Base-by-base conservation (phyloP, 305 asterid species). In the Petunia hybrid region DNA sequence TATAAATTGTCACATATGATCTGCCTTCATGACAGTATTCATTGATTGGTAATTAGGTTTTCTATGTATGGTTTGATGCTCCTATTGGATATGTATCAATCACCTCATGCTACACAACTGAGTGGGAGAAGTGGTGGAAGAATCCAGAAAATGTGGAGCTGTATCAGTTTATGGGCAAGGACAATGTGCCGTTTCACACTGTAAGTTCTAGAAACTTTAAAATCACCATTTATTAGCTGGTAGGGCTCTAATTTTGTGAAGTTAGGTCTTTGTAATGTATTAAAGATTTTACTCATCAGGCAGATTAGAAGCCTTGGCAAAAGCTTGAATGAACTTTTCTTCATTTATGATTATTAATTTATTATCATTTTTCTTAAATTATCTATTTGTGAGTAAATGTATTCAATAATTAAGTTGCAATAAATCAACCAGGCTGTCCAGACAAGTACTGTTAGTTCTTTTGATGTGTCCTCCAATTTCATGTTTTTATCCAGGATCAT, bases 121-220 rank as follows among this genome's bases (percentile, higher is more conserved):
- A 94, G 78, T 95, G 98, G 99, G 98, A 94, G 81, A 91, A 92
- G 87, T 94, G 99, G 99, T 95, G 98, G 98, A 94, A 94, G 90
- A 91, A 95, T 88, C 98, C 99, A 80, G 94, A 95, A 77, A 79
- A 94, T 84, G 98, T 95, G 88, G 97, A 95, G 82, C 91, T 95
- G 64, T 95, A 88, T 88, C 98, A 94, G 87, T 95, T 95, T 84
- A 94, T 95, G 98, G 99, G 99, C 89, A 94, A 95, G 91, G 98
- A 94, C 82, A 95, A 95, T 80, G 97, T 95, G 83, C 98, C 98
- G 77, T 95, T 94, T 85, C 99, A 95, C 87, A 95, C 98, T 75
- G 99, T 95, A 87, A 82, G 98, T 87, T 57, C 2, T 38, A 42
- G 59, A 71, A 71, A 71, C 61, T 71, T 10, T 46, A 48, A 31